phyloP scores from a whole-genome alignment of 352 stramenopile species.

The Globisporangium acanthophoron region DNA sequence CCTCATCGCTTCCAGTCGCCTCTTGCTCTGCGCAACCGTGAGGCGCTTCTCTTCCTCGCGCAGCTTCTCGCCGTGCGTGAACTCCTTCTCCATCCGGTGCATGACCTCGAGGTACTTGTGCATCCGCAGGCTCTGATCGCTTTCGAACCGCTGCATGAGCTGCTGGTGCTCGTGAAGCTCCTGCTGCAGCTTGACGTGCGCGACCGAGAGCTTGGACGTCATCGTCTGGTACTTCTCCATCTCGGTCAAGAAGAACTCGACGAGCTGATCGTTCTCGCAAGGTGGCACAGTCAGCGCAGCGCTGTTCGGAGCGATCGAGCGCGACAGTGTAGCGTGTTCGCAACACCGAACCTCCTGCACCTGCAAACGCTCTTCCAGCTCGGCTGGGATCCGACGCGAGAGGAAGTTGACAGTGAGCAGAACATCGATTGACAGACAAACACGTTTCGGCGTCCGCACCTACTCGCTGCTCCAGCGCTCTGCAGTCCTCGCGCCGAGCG shows the following conservation, averaged over 20 bases:
- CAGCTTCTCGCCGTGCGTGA: constrained; percentile 23
- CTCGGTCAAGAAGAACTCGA: constrained; percentile 43
- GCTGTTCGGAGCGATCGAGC: background rate
- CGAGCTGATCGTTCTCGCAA: constrained; percentile 25
- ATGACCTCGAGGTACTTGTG: constrained; percentile 32
- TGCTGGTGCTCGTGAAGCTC: constrained; percentile 21
- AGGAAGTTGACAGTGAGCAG: background rate
- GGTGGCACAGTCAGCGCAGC: background rate
- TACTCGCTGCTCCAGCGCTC: constrained; percentile 6
- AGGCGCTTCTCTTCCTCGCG: constrained; percentile 31
- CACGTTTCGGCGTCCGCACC: background rate
- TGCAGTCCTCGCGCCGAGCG: background rate
- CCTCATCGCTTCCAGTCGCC: constrained; percentile 18
- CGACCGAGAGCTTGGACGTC: constrained; percentile 20
- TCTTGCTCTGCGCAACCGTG: constrained; percentile 21
- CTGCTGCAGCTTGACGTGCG: constrained; percentile 22
- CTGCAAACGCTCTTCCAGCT: constrained; percentile 26
- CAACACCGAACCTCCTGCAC: constrained; percentile 24
- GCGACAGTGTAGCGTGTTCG: background rate
- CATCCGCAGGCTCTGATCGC: constrained; percentile 26
- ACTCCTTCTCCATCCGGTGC: constrained; percentile 33
- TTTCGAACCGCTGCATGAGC: constrained; percentile 20
- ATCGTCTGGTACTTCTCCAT: constrained; percentile 39
- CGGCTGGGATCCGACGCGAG: constrained; percentile 9
- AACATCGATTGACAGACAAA: background rate